phyloP scores from a whole-genome alignment of 2,329 filamentous ascomycete species.

The Exophiala spinifera region DNA sequence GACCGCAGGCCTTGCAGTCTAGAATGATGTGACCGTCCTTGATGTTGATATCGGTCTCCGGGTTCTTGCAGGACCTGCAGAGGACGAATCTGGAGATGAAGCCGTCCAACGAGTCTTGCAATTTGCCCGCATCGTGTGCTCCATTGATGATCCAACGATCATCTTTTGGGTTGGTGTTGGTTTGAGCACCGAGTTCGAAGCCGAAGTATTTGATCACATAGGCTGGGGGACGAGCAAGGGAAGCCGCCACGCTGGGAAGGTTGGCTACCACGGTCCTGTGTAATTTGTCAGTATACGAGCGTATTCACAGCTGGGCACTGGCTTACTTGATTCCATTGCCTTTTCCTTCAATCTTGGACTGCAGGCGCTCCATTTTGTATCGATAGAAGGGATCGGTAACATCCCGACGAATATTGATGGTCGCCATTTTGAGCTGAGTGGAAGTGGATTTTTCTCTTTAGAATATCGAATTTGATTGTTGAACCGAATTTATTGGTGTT shows the following conservation, averaged over 20 bases:
- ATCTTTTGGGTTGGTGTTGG: constrained; percentile 93
- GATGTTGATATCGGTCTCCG: constrained; percentile 92
- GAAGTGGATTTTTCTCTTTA: constrained; percentile 14
- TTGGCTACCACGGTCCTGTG: constrained; percentile 81
- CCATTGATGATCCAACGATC: constrained; percentile 99
- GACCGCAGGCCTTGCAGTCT: constrained; percentile 98
- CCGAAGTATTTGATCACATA: constrained; percentile 99
- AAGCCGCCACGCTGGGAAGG: constrained; percentile 86
- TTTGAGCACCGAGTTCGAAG: constrained; percentile 97
- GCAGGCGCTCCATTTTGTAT: constrained; percentile 99
- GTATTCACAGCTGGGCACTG: background rate
- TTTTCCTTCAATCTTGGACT: constrained; percentile 99
- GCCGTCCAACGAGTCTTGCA: constrained; percentile 96
- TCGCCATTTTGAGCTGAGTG: constrained; percentile 74
- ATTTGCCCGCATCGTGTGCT: constrained; percentile 88
- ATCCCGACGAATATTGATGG: constrained; percentile 75
- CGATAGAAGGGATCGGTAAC: constrained; percentile 98
- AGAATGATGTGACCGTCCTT: constrained; percentile 89
- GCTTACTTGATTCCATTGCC: constrained; percentile 92
- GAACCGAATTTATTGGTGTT: constrained; percentile 10
- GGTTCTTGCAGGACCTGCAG: constrained; percentile 99
- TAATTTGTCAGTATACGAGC: constrained; percentile 3
- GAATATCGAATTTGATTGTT: constrained; percentile 2
- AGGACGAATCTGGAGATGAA: constrained; percentile 99
- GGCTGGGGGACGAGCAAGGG: constrained; percentile 84